Percentiles rank a stretch among this genome's conserved stretches.
Evolutionary conservation across 345 rosid species (phyloP).

Genomic region (Eucalyptus cloeziana): DNA sequence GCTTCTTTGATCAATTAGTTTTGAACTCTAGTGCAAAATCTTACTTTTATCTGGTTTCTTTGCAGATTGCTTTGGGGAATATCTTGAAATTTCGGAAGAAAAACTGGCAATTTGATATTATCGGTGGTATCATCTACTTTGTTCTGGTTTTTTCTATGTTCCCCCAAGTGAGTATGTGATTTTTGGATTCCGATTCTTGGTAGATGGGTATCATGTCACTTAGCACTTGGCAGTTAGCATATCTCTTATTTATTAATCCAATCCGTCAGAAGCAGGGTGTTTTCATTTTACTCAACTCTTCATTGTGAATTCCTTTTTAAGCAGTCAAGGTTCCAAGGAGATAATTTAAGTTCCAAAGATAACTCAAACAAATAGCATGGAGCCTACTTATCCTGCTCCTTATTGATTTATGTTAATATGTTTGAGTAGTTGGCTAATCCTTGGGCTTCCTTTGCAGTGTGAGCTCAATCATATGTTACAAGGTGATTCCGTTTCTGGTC

Average conservation of each 20-base stretch:
- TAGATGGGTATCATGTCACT: neutral
- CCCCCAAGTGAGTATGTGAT: slow-evolving; percentile 57
- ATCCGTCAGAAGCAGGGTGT: neutral
- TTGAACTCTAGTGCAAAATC: neutral
- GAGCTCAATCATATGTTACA: slow-evolving; percentile 78
- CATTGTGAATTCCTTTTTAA: neutral
- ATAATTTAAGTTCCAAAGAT: neutral
- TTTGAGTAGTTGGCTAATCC: neutral
- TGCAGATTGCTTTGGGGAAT: slow-evolving; percentile 97
- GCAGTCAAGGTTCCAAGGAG: neutral
- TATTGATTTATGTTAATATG: neutral
- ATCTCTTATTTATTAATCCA: neutral
- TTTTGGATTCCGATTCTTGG: neutral
- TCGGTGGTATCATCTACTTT: slow-evolving; percentile 95
- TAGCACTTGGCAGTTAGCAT: neutral
- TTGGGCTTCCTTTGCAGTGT: slow-evolving; percentile 46
- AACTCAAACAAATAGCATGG: neutral
- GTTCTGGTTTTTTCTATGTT: slow-evolving; percentile 81
- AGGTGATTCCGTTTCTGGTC: slow-evolving; percentile 88
- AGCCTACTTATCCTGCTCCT: neutral
- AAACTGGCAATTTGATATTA: slow-evolving; percentile 98
- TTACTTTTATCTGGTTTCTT: neutral
- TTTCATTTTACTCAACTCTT: neutral
- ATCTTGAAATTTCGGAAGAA: slow-evolving; percentile 97
- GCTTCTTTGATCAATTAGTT: neutral